These are phyloP conservation scores for Clarireedia hainanense DNA, from an alignment of 2,329 filamentous ascomycete species.

Conservation along the genomic window DNA sequence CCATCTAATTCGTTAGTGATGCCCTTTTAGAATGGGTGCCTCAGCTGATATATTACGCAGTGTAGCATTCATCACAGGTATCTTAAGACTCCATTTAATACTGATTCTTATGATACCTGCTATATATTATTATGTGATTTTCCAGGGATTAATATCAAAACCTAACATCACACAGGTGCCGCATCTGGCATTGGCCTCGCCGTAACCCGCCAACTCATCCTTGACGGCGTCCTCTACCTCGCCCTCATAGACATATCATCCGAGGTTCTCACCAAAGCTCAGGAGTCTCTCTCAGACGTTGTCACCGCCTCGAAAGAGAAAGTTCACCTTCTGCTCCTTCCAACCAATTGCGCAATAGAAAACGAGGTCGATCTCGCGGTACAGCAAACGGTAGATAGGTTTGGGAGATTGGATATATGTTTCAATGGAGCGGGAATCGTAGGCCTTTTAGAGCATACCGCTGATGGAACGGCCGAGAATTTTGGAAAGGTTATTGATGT, in stretches of 20 bases:
- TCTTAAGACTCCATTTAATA: not conserved
- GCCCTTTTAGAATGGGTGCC: not conserved
- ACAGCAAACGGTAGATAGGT: slow-evolving; percentile 35
- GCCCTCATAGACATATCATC: slow-evolving; percentile 16
- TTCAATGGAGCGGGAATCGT: slow-evolving; percentile 41
- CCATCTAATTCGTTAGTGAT: not conserved
- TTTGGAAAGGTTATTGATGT: slow-evolving; percentile 28
- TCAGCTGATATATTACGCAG: not conserved
- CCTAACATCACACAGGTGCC: slow-evolving; percentile 13
- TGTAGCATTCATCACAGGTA: slow-evolving; percentile 21
- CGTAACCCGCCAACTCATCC: slow-evolving; percentile 14
- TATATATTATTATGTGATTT: not conserved
- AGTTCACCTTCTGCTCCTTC: slow-evolving; percentile 8
- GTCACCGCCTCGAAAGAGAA: not conserved
- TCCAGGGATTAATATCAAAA: not conserved
- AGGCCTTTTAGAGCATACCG: slow-evolving; percentile 13
- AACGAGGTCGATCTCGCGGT: slow-evolving; percentile 16
- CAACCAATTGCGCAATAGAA: slow-evolving; percentile 14
- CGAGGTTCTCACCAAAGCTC: not conserved
- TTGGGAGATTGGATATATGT: slow-evolving; percentile 46
- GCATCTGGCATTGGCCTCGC: slow-evolving; percentile 20
- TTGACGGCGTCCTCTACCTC: slow-evolving; percentile 16
- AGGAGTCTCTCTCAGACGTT: not conserved
- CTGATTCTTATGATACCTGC: not conserved
- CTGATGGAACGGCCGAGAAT: slow-evolving; percentile 15